phyloP scores from a whole-genome alignment of 2,329 filamentous ascomycete genomes.

The Paraphaeosphaeria sporulosa region DNA sequence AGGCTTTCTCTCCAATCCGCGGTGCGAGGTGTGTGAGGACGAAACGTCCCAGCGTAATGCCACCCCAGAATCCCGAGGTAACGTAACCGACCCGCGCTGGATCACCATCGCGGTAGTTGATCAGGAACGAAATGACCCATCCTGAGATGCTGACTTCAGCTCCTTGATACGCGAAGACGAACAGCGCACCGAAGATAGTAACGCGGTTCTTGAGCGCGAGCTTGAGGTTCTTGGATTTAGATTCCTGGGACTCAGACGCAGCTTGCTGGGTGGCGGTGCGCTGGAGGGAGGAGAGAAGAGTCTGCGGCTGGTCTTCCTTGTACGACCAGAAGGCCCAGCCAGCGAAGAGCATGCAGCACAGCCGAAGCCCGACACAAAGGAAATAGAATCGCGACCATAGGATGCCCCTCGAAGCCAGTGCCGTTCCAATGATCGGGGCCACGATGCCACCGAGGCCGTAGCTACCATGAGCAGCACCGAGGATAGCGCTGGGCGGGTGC shows the following conservation, averaged over 20 bases:
- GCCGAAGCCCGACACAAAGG: constrained; percentile 66
- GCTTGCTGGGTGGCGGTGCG: constrained; percentile 52
- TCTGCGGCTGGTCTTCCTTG: constrained; percentile 65
- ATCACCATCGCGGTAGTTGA: constrained; percentile 73
- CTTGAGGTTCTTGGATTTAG: constrained; percentile 58
- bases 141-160: constrained; percentile 84
- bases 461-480: constrained; percentile 71
- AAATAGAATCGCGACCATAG: constrained; percentile 78
- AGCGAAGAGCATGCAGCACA: constrained; percentile 65
- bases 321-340: constrained; percentile 75
- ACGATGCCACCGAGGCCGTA: constrained; percentile 62
- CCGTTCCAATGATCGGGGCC: constrained; percentile 77
- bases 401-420: constrained; percentile 68
- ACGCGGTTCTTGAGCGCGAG: constrained; percentile 61
- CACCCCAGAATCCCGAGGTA: constrained; percentile 72
- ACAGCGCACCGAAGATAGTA: constrained; percentile 77
- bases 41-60: constrained; percentile 80
- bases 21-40: constrained; percentile 71
- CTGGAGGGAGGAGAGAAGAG: constrained; percentile 55
- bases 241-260: constrained; percentile 43
- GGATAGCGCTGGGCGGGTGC: constrained; percentile 58
- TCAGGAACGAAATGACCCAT: constrained; percentile 87
- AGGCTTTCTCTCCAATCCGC: constrained; percentile 72
- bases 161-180: constrained; percentile 87
- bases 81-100: constrained; percentile 80